Evolutionary conservation across 495 filamentous ascomycete genomes (phyloP), one percentile per base, ranked within the genome.

Genomic region (Xylaria flabelliformis): DNA sequence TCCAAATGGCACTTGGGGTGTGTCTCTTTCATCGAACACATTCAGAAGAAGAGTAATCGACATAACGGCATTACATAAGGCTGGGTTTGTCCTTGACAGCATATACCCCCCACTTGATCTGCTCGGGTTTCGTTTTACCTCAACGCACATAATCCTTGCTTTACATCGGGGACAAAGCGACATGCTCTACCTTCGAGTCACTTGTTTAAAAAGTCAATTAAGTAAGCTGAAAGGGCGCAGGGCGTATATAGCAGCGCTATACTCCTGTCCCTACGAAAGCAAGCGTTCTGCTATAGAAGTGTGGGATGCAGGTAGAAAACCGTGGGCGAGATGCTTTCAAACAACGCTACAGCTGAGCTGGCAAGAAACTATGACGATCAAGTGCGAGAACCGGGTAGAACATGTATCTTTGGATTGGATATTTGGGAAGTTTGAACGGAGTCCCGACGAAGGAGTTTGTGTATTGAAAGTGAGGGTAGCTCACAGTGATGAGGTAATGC

Each of bases 81-180:
- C 39, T 41, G 32, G 58, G 19, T 61, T 61, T 9, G 58, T n/a
- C 58, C 13, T 61, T 19, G 58, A 61, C 19, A 61, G 58, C 10
- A 9, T 41, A 19, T 61, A 61, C 8, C 58, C 58, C 19, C 58
- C 26, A 29, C 26, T 2, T 2, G 2, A 29, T 29, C 26, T 29
- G 26, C 26, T 29, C 26, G 26, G 26, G 26, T 29, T 29, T 29
- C 26, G 2, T 12, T 51, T 10, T 0, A 9, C 0, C 24, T 0
- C 6, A 24, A 61, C 5, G 8, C 19, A 3, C 5, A 12, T 24
- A 2, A 12, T 10, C 17, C 2, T 61, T 9, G 17, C 21, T 21
- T 7, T 61, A 4, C 58, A 41, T 4, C 13, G 29, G 17, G 17
- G 39, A n/a, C 32, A 12, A 41, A 0, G 15, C 13, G 4, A 36